Conservation (phyloP, 2,329 filamentous ascomycete species). For the Aspergillus proliferans region DNA sequence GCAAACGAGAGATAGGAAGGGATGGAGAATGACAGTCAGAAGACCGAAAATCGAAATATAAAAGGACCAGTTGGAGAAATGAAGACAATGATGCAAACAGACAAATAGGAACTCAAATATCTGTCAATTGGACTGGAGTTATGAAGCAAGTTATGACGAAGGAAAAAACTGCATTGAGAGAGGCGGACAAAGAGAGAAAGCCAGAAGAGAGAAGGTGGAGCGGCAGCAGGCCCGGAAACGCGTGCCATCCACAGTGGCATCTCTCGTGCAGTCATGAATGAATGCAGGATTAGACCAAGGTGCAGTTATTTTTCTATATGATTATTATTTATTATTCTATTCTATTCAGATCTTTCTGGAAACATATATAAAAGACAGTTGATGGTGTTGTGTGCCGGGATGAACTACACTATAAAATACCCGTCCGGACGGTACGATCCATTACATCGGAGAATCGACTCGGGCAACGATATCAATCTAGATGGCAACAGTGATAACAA, state of each 20-base stretch:
- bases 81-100: neutral
- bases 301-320: too few relatives aligned
- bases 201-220: conserved; percentile 6
- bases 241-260: neutral
- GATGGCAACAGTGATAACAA: too few relatives aligned
- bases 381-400: too few relatives aligned
- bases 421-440: too few relatives aligned
- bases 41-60: conserved; percentile 4
- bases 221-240: neutral
- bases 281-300: neutral
- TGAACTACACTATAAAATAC: too few relatives aligned
- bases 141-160: conserved; percentile 1
- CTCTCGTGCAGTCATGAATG: neutral
- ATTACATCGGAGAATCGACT: too few relatives aligned
- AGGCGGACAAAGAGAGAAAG: neutral
- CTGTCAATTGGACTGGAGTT: neutral
- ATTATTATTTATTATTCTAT: too few relatives aligned
- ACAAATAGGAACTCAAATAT: neutral
- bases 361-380: too few relatives aligned
- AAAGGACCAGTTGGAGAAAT: conserved; percentile 10
- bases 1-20: conserved; percentile 3
- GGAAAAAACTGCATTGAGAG: neutral
- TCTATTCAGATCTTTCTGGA: too few relatives aligned
- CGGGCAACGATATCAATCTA: too few relatives aligned
- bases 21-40: conserved; percentile 8